Percentiles rank a stretch among this genome's conserved stretches.
Conservation (phyloP, 495 filamentous ascomycete species). For the Penicillium roqueforti region DNA sequence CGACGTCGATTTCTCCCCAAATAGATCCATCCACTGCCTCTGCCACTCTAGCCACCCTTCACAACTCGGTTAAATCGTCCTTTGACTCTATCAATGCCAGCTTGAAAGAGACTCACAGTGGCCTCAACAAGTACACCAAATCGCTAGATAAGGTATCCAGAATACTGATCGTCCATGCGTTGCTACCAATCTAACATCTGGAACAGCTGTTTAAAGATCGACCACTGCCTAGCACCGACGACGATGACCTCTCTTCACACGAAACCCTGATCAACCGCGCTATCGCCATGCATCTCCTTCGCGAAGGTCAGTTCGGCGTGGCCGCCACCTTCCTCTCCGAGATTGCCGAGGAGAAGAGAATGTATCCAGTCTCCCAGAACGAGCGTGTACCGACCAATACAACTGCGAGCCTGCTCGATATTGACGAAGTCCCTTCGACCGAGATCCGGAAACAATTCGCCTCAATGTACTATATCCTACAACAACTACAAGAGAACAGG, state of each 20-base stretch:
- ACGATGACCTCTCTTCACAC: slow-evolving; percentile 76
- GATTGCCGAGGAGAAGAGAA: slow-evolving; percentile 33
- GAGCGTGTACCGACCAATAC: slow-evolving; percentile 10
- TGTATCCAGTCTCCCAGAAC: slow-evolving; percentile 6
- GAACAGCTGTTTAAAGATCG: slow-evolving; percentile 70
- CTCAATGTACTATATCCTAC: slow-evolving; percentile 86
- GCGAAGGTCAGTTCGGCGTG: slow-evolving; percentile 89
- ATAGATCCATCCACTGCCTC: slow-evolving; percentile 66
- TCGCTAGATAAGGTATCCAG: slow-evolving; percentile 68
- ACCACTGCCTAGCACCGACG: slow-evolving; percentile 67
- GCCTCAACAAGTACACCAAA: slow-evolving; percentile 76
- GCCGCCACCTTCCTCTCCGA: slow-evolving; percentile 78
- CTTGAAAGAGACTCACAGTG: slow-evolving; percentile 73
- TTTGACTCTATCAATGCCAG: slow-evolving; percentile 75
- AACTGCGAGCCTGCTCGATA: slow-evolving; percentile 32
- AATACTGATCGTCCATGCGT: neutral
- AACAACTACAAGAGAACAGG: slow-evolving; percentile 60
- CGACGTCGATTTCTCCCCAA: slow-evolving; percentile 7
- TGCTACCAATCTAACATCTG: neutral
- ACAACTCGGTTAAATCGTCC: slow-evolving; percentile 72
- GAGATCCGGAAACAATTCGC: slow-evolving; percentile 75
- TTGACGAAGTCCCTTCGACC: slow-evolving; percentile 57
- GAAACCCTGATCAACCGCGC: slow-evolving; percentile 79
- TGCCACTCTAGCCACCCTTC: slow-evolving; percentile 72
- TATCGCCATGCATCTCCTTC: slow-evolving; percentile 91